These are phyloP conservation scores for Quercus agrifolia DNA, from an alignment of 306 rosid species.

Conservation along the genomic window DNA sequence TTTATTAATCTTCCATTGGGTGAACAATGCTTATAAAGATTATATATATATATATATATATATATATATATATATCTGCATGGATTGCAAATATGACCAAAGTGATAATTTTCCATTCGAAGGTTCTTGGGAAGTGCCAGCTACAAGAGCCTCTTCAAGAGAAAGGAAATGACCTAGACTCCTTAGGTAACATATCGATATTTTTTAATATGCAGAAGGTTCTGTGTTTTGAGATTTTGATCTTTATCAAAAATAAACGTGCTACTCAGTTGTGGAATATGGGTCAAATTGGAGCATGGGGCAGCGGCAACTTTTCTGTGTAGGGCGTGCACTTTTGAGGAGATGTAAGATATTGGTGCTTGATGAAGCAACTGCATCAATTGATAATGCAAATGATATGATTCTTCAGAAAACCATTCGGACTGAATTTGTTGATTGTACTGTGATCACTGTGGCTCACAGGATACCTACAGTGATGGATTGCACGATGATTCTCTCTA, in stretches of 20 bases:
- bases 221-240: background rate
- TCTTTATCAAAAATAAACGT: background rate
- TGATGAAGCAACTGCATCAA: constrained; percentile 85
- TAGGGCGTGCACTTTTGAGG: constrained; percentile 75
- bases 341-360: constrained; percentile 64
- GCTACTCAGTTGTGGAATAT: constrained; percentile 56
- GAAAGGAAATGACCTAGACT: constrained; percentile 43
- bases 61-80: too few relatives aligned
- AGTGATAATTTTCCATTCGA: background rate
- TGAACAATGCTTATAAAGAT: too few relatives aligned
- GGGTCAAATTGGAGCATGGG: constrained; percentile 92
- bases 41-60: too few relatives aligned
- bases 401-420: constrained; percentile 25
- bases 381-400: constrained; percentile 68
- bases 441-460: constrained; percentile 78
- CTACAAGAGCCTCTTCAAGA: too few relatives aligned
- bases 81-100: background rate
- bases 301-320: constrained; percentile 70
- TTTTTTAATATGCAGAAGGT: background rate
- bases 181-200: constrained; percentile 37
- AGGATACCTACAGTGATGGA: constrained; percentile 86
- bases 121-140: constrained; percentile 23
- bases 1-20: too few relatives aligned
- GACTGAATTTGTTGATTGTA: constrained; percentile 56
- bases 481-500: constrained; percentile 71